These are phyloP conservation scores for Penicillium arizonense DNA, from an alignment of 495 filamentous ascomycete species.

Conservation along the genomic window DNA sequence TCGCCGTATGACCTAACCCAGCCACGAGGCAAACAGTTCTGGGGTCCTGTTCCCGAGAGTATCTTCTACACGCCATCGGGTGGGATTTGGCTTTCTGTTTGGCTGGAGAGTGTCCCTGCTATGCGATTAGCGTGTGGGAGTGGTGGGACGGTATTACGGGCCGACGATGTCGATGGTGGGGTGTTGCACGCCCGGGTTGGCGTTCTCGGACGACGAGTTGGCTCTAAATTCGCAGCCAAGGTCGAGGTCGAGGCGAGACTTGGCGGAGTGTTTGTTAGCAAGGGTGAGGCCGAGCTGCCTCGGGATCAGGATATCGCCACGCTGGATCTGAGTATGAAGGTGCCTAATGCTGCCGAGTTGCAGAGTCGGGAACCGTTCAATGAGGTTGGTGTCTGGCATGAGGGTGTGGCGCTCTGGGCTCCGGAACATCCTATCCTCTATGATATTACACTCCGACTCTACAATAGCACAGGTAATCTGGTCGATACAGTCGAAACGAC, in stretches of 20 bases:
- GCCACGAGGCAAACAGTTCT: conserved; percentile 42
- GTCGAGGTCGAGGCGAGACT: conserved; percentile 30
- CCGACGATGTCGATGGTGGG: conserved; percentile 32
- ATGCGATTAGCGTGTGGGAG: conserved; percentile 26
- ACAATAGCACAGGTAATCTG: conserved; percentile 9
- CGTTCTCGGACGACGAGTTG: conserved; percentile 16
- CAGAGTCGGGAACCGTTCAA: conserved; percentile 11
- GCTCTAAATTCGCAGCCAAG: not conserved
- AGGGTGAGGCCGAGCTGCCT: conserved; percentile 6
- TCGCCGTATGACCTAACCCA: conserved; percentile 35
- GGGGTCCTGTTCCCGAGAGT: conserved; percentile 36
- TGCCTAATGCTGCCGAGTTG: conserved; percentile 6
- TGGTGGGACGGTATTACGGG: conserved; percentile 31
- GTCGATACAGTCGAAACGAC: conserved; percentile 33
- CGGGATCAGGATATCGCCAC: conserved; percentile 18
- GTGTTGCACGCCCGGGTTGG: conserved; percentile 23
- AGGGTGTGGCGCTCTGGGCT: conserved; percentile 35
- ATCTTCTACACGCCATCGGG: conserved; percentile 42
- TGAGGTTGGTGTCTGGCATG: conserved; percentile 22
- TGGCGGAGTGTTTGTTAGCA: conserved; percentile 15
- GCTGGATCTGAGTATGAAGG: conserved; percentile 25
- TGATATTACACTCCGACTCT: conserved; percentile 30
- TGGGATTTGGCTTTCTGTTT: conserved; percentile 38
- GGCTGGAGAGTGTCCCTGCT: conserved; percentile 36
- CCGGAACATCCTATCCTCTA: conserved; percentile 40